Evolutionary conservation across 352 stramenopile species (phyloP).

Genomic region (Thalassiosira allenii): DNA sequence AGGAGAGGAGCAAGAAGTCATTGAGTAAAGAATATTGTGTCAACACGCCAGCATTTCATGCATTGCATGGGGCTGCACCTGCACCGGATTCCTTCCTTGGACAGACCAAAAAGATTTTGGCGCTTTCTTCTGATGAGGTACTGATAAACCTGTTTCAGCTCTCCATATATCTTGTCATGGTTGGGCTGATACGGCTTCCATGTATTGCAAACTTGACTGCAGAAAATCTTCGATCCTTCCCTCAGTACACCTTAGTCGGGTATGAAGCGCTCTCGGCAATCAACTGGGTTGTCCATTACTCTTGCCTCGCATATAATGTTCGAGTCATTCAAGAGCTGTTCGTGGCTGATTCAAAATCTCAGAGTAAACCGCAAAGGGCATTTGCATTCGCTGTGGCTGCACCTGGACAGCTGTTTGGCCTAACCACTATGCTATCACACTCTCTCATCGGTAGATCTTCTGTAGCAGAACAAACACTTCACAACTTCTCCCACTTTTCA

Average conservation of each 20-base stretch:
- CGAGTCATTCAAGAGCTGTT: neutral
- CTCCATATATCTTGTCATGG: neutral
- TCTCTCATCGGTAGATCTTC: neutral
- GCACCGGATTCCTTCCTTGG: neutral
- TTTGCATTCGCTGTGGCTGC: neutral
- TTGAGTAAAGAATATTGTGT: too few relatives aligned
- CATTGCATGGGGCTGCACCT: too few relatives aligned
- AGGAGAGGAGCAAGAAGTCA: too few relatives aligned
- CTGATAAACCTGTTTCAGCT: neutral
- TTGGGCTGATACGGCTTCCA: neutral
- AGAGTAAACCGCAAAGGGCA: neutral
- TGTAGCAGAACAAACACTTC: neutral
- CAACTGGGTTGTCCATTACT: neutral
- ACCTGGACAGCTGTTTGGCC: neutral
- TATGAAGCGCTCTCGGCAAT: neutral
- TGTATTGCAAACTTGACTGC: neutral
- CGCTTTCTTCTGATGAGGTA: neutral
- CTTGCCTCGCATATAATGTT: neutral
- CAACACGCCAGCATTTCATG: too few relatives aligned
- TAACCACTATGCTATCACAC: neutral
- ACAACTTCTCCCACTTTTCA: neutral
- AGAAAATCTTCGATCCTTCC: neutral
- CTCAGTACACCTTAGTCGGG: neutral
- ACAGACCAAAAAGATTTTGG: neutral
- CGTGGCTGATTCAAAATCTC: neutral